Evolutionary conservation across 768 basidiomycete species (phyloP).

Genomic region (Amanita subjunquillea): DNA sequence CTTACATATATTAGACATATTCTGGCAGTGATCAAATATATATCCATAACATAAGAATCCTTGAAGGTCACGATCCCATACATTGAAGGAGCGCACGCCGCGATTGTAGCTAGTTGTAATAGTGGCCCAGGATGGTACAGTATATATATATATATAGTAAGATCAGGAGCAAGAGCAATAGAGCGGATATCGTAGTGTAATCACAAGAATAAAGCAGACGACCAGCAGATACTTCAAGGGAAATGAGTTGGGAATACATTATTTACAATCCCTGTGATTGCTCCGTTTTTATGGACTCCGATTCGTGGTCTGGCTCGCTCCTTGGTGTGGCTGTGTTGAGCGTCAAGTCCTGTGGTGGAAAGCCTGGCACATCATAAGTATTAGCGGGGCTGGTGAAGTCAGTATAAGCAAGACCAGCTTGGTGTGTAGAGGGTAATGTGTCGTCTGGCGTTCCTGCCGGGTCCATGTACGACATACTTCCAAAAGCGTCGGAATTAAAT

Average conservation of each 20-base stretch:
- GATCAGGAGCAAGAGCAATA: constrained; percentile 4
- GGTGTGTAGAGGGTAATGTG: constrained; percentile 44
- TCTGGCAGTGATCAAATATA: constrained; percentile 17
- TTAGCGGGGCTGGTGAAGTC: constrained; percentile 56
- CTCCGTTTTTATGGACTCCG: constrained; percentile 62
- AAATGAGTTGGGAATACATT: constrained; percentile 9
- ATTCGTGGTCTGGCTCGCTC: constrained; percentile 53
- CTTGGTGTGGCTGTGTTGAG: constrained; percentile 41
- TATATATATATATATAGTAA: constrained; percentile 4
- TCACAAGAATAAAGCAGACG: constrained; percentile 7
- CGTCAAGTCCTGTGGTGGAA: constrained; percentile 56
- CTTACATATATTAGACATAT: constrained; percentile 8
- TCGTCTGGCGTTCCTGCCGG: constrained; percentile 57
- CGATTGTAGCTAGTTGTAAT: constrained; percentile 13
- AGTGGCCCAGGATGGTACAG: constrained; percentile 18
- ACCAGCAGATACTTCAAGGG: constrained; percentile 10
- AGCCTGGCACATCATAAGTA: constrained; percentile 63
- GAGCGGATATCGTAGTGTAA: neutral
- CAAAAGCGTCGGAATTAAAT: constrained; percentile 63
- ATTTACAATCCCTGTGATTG: constrained; percentile 26
- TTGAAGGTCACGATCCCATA: constrained; percentile 20
- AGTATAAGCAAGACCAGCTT: constrained; percentile 56
- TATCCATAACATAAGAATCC: constrained; percentile 26
- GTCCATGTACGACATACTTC: constrained; percentile 70
- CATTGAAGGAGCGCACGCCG: constrained; percentile 26